Base-by-base conservation (phyloP, 208 protist species). In the Strigomonas culicis region DNA sequence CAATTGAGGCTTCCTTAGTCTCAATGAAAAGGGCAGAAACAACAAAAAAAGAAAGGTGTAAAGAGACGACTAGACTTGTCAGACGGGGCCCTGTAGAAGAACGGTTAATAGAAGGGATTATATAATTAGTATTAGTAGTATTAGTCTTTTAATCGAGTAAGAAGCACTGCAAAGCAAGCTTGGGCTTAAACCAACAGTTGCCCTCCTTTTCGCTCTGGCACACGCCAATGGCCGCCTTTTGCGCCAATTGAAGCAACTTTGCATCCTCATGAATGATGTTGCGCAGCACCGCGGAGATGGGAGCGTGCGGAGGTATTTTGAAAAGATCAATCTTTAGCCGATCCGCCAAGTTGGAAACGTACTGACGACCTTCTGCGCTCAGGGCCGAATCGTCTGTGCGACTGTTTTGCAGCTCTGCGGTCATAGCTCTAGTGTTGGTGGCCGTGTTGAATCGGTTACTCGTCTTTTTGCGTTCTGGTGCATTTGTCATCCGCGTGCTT, bases 261-360 rank as follows among this genome's bases (percentile, higher is more conserved):
- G 66, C 64, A 41, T 90, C 74, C 43, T 91, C 72, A 10, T 46
- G 63, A 57, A 95, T 92, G 24, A 90, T 70, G 62, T 82, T 88
- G 46, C 88, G 80, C 50, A 95, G 75, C 1, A 79, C 90, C 1
- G 88, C 50, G 0, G 88, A 81, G 32, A 95, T 90, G 21, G 88
- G 88, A 0, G 88, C 85, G 57, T 91, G 86, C 8, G 85, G 81
- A 17, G 88, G 85, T 19, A 94, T 59, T 11, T n/a, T 74, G 60
- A 79, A 85, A 58, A 83, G 68, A 44, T 91, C 77, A 50, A 95
- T 44, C 10, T 68, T 58, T 43, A 70, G 83, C 51, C 75, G 72
- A 53, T 71, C 27, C 15, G 65, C 64, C 8, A 94, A 61, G 32
- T 90, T 78, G 22, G 72, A 53, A 17, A 95, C 27, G 65, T 95